These are phyloP conservation scores for Termitomyces sp. DNA, from an alignment of 768 basidiomycete genomes.

Conservation along the genomic window DNA sequence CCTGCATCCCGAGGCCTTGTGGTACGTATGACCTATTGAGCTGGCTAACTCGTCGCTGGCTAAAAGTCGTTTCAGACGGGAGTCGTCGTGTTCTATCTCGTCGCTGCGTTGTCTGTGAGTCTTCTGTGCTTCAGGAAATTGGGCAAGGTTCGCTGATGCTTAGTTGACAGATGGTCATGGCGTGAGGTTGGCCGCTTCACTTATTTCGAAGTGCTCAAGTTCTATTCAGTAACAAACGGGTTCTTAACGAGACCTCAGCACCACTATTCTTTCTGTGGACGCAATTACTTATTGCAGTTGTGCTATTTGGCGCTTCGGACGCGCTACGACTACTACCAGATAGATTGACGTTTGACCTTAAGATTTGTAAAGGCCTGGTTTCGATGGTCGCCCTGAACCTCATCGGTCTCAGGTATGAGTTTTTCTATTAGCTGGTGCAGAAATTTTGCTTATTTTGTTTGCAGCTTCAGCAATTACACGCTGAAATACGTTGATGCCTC, in stretches of 20 bases:
- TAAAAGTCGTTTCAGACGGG: conserved; percentile 39
- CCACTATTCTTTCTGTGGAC: conserved; percentile 86
- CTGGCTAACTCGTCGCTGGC: not conserved
- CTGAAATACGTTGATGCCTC: conserved; percentile 93
- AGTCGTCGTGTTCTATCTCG: conserved; percentile 80
- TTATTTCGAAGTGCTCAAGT: not conserved
- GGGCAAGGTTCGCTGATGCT: not conserved
- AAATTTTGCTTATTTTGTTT: not conserved
- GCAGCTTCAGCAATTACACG: conserved; percentile 83
- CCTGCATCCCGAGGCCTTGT: conserved; percentile 39
- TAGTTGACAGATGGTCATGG: conserved; percentile 76
- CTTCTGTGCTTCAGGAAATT: not conserved
- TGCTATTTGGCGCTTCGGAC: conserved; percentile 66
- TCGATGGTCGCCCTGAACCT: conserved; percentile 78
- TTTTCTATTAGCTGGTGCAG: not conserved
- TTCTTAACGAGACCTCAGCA: conserved; percentile 63
- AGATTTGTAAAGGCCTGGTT: conserved; percentile 63
- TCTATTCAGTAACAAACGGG: conserved; percentile 79
- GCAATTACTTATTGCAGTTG: conserved; percentile 75
- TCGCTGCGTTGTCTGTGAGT: conserved; percentile 84
- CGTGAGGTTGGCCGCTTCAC: conserved; percentile 36
- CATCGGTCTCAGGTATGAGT: conserved; percentile 67
- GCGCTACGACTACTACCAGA: conserved; percentile 60
- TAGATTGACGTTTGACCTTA: conserved; percentile 56
- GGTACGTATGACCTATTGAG: conserved; percentile 21